Evolutionary conservation across 495 filamentous ascomycete genomes (phyloP), one percentile per base, ranked within the genome.

Genomic region (Aspergillus sclerotioniger): DNA sequence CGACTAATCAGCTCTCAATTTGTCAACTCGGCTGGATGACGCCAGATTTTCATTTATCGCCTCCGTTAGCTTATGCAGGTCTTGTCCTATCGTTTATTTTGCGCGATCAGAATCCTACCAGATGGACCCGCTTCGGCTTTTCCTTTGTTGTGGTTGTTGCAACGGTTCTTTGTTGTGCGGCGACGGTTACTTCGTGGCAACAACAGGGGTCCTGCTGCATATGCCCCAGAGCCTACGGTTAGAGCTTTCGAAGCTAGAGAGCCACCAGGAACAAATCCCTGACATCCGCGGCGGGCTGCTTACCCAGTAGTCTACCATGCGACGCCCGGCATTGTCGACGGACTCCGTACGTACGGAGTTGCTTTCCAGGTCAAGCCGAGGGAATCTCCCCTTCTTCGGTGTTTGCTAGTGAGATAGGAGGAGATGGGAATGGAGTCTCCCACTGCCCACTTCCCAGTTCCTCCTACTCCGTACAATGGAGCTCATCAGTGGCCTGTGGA

Each of bases 41-140:
- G 28, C 29, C 47, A 50, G 47, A n/a, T 25, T 8, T 16, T 50
- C 47, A 29, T n/a, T 49, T 32, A 50, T 50, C 25, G 47, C 47
- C 25, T 50, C 47, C 25, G 47, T 29, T 49, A 29, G 46, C 21
- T n/a, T 29, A 15, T 47, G 44, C 20, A 19, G 4, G 46, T 28
- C n/a, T 28, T 28, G 9, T 28, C 31, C 13, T 50, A 31, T 16
- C 47, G 15, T 32, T 50, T 50, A 12, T 50, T 50, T 50, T 32
- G 15, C 25, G 28, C 44, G 44, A 47, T 50, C 37, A 12, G 37
- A 15, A 41, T 41, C 37, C 37, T n/a, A 41, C 12, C 13, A 13
- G 37, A n/a, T n/a, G 37, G 37, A 41, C 37, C 37, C 37, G 37
- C 37, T 15, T n/a, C 37, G 37, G 37, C 37, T 41, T 41, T 41